Conservation (phyloP, 2,329 filamentous ascomycete genomes). For the Phialemoniopsis sp. region DNA sequence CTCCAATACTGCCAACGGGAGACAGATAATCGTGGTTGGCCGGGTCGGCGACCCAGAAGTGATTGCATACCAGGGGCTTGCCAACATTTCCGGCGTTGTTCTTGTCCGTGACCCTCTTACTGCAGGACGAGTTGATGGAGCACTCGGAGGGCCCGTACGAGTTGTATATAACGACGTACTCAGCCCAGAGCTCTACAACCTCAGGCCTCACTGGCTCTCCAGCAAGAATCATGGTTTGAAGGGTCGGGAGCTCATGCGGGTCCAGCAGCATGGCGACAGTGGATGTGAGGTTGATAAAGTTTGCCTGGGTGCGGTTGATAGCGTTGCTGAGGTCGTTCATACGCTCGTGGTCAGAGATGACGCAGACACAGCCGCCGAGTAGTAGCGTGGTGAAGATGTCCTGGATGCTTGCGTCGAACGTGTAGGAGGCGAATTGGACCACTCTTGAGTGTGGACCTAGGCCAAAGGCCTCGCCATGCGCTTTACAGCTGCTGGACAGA, state of each 20-base stretch:
- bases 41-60: conserved; percentile 25
- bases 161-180: conserved; percentile 13
- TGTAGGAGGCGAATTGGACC: conserved; percentile 27
- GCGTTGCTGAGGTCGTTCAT: conserved; percentile 28
- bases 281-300: conserved; percentile 19
- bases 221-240: conserved; percentile 17
- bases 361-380: conserved; percentile 32
- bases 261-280: conserved; percentile 17
- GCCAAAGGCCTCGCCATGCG: conserved; percentile 12
- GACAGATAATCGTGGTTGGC: conserved; percentile 17
- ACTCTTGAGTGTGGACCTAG: conserved; percentile 14
- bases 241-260: conserved; percentile 14
- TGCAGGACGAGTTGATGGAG: conserved; percentile 11
- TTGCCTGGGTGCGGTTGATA: conserved; percentile 15
- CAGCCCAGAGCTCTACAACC: conserved; percentile 14
- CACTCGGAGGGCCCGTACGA: conserved; percentile 19
- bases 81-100: conserved; percentile 14
- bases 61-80: conserved; percentile 6
- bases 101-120: conserved; percentile 8
- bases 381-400: conserved; percentile 33
- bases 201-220: conserved; percentile 17
- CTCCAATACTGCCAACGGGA: conserved; percentile 23
- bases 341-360: conserved; percentile 31
- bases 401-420: conserved; percentile 33
- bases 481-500: conserved; percentile 14